Base-by-base conservation (phyloP, 2,329 filamentous ascomycete genomes). In the Alternaria dauci region DNA sequence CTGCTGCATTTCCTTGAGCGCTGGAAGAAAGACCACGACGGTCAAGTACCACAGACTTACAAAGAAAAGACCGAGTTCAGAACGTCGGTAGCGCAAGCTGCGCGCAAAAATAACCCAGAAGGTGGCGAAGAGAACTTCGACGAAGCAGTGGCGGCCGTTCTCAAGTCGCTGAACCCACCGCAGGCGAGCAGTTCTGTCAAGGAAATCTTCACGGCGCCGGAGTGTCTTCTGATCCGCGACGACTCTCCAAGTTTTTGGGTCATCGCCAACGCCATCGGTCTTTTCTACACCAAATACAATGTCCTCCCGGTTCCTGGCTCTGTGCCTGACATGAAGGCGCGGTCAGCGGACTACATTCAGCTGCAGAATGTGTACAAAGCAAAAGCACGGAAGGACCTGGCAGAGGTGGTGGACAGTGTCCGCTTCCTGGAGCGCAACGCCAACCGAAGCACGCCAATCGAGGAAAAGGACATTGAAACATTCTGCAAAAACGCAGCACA, bases 91-190 rank as follows among this genome's bases (percentile, higher is more conserved):
- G 83, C 88, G 11, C 83, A 84, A 6, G 88, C 86, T 3, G 87
- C 90, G 69, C 87, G 93, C 69, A 91, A 83, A 52, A 82, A 90
- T 68, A 96, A 88, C 59, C 78, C 92, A 0, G 93, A 96, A 76
- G 94, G 93, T 46, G 92, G 91, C 58, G 95, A 99, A 75, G 95
- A 99, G 81, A 99, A 99, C 78, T 99, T 93, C 73, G 93, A 97
- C 62, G 95, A 99, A 79, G 96, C 95, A 4, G 88, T 89, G 46
- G 89, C 88, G 14, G 93, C 94, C 5, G 93, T 98, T 1, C 84
- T 98, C 71, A 96, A 96, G 78, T 91, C 91, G n/a, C 83, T 99
- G 32, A 89, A 90, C 43, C 81, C 84, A 18, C 88, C 90, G 46
- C 86, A 86, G 26, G 78, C 96, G 20, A 88, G 90, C 41, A 87